Conservation (phyloP, 1,139 yeast genomes). For the Taiozyma sp. region DNA sequence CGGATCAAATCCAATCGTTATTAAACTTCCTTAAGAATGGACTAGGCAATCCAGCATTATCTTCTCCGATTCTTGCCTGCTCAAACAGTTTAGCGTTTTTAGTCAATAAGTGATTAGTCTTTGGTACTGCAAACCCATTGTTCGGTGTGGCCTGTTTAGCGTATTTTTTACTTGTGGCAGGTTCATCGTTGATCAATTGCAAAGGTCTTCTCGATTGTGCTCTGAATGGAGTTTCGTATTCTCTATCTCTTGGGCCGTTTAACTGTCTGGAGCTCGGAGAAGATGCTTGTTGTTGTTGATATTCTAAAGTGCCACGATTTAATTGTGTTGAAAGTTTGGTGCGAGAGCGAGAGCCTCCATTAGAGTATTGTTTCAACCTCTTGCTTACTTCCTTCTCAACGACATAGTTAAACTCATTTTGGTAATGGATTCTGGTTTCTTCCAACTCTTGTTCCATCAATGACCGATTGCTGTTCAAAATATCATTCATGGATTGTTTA, state of each 20-base stretch:
- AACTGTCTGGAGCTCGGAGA: constrained; percentile 7
- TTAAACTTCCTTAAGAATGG: constrained; percentile 20
- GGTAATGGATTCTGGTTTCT: constrained; percentile 50
- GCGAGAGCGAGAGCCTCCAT: constrained; percentile 1
- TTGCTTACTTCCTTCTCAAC: constrained; percentile 42
- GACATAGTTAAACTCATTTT: constrained; percentile 53
- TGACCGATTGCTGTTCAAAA: constrained; percentile 39
- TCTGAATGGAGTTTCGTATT: constrained; percentile 6
- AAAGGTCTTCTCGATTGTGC: constrained; percentile 16
- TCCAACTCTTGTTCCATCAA: constrained; percentile 53
- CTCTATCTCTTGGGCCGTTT: constrained; percentile 11
- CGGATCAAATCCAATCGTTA: constrained; percentile 13
- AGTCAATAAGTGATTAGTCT: constrained; percentile 17
- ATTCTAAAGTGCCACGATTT: constrained; percentile 6
- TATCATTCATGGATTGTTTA: constrained; percentile 38
- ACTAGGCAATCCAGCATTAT: constrained; percentile 14
- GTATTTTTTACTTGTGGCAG: constrained; percentile 17
- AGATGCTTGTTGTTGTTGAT: constrained; percentile 8
- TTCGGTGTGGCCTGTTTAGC: constrained; percentile 13
- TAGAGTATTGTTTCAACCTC: constrained; percentile 17
- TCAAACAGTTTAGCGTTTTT: constrained; percentile 21
- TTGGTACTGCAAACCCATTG: constrained; percentile 17
- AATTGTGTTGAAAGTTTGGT: constrained; percentile 4
- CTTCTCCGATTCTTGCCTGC: constrained; percentile 10
- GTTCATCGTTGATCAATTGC: constrained; percentile 19